Conservation (phyloP, 345 rosid genomes). For the Carallia brachiata region DNA sequence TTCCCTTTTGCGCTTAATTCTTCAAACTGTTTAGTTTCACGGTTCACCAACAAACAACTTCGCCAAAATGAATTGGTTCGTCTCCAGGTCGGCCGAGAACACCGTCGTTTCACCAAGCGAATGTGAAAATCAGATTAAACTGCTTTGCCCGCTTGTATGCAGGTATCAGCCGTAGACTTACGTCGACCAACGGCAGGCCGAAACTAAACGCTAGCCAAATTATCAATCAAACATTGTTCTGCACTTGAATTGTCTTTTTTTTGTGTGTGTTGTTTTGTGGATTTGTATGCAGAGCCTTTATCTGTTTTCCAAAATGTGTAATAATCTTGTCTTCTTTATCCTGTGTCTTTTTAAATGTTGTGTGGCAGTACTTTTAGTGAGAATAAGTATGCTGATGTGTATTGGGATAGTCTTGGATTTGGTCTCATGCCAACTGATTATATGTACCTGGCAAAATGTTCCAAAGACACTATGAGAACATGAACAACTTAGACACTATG, state of each 20-base stretch:
- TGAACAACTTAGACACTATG: slow-evolving; percentile 52
- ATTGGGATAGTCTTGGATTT: slow-evolving; percentile 87
- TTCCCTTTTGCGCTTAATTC: too few relatives aligned
- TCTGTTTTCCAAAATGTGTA: not conserved
- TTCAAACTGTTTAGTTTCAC: too few relatives aligned
- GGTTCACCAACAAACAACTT: too few relatives aligned
- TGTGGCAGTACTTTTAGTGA: slow-evolving; percentile 25
- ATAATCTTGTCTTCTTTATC: not conserved
- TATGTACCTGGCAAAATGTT: slow-evolving; percentile 70
- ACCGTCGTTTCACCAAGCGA: too few relatives aligned
- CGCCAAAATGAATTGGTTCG: too few relatives aligned
- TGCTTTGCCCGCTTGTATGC: too few relatives aligned
- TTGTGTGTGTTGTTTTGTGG: not conserved
- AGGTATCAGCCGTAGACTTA: too few relatives aligned
- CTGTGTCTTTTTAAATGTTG: not conserved
- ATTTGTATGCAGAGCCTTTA: not conserved
- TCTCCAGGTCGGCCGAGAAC: too few relatives aligned
- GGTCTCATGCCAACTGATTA: slow-evolving; percentile 59
- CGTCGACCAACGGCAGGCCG: too few relatives aligned
- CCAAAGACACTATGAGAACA: slow-evolving; percentile 39
- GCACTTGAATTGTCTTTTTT: not conserved
- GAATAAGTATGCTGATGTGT: slow-evolving; percentile 65
- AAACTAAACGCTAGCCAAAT: too few relatives aligned
- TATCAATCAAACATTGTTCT: too few relatives aligned
- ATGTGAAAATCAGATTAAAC: too few relatives aligned